Evolutionary conservation across 768 basidiomycete species (phyloP), one percentile per base, ranked within the genome.

Genomic region (Mycena latifolia): DNA sequence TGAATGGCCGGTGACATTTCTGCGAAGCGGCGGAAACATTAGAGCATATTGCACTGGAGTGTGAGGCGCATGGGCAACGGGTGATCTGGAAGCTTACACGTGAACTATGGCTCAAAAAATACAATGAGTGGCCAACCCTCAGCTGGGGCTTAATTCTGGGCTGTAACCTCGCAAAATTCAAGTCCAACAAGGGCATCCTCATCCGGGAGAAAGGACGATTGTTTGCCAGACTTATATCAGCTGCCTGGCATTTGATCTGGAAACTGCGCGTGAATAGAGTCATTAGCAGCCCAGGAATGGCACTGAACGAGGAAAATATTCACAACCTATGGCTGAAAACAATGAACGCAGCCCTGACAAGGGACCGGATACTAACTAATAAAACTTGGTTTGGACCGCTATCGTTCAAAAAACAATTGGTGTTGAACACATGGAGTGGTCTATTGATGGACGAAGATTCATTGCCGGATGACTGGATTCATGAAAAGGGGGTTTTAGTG

Each of bases 141-240:
- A 51, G 29, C 48, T 27, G 48, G 48, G 48, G 48, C 14, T 52
- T 33, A 20, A 52, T 52, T 52, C 33, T 52, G 29, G 46, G 46
- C 46, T 47, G 46, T 24, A 47, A 47, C 46, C 24, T 47, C 46
- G 46, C 22, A 11, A 47, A 17, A 22, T 29, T 52, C 18, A 31
- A 52, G 17, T 52, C 51, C 20, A 33, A 52, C 15, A 31, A 22
- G 29, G 51, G 33, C 6, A 33, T 22, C 10, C 24, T 51, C 24
- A 31, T 22, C 51, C 20, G 11, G 22, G 28, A 52, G 29, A 52
- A 31, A 28, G 48, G 27, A 28, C 24, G 48, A 51, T 24, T 52
- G 18, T 31, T 33, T 25, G 29, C 48, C 25, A 51, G 28, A 28
- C 2, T 52, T 35, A 15, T 52, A 24, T 31, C 29, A 28, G 33